Base-by-base conservation (phyloP, 2,329 filamentous ascomycete species). In the Microcyclospora tardicrescens region DNA sequence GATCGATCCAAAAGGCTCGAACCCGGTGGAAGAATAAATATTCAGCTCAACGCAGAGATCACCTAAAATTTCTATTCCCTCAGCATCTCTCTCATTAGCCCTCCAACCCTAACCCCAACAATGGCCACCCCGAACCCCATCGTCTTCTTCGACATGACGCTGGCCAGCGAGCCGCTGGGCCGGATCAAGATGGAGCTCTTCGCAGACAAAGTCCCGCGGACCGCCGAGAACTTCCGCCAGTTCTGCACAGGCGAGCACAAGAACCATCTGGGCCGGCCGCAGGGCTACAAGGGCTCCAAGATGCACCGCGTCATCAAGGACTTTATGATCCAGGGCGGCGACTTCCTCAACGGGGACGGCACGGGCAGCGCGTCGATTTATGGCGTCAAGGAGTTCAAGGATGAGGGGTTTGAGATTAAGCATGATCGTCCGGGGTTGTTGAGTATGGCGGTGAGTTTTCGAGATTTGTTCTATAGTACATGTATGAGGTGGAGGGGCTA, bases 311-410 rank as follows among this genome's bases (percentile, higher is more conserved):
- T 96, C 52, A 94, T 95, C 60, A 84, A 83, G 64, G 82, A 84
- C 54, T 95, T 96, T 66, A 96, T 96, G 89, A 83, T 91, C 55
- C 91, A 98, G 62, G 89, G 89, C 34, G 91, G 91, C 38, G 91
- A 98, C 62, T 96, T 96, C 61, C 68, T 94, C 33, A 86, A 94
- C 54, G 84, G 86, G 37, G 84, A 96, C 61, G 91, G 91, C 37
- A 93, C 84, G 1, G 91, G 91, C 8, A 86, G 80, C 34, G 81
- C 79, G 10, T 83, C 41, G 5, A 94, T 96, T 60, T 96, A 93
- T 66, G 85, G 86, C 41, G 79, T 76, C 36, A 79, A 81, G 51
- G 73, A 77, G 34, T 96, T 96, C 56, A 75, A 79, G 4, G 91
- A 98, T 57, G 91, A 98, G 66, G 93, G 91, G 59, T 95, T 95